Evolutionary conservation across 208 protist genomes (phyloP).

Genomic region (Polymyxa betae): DNA sequence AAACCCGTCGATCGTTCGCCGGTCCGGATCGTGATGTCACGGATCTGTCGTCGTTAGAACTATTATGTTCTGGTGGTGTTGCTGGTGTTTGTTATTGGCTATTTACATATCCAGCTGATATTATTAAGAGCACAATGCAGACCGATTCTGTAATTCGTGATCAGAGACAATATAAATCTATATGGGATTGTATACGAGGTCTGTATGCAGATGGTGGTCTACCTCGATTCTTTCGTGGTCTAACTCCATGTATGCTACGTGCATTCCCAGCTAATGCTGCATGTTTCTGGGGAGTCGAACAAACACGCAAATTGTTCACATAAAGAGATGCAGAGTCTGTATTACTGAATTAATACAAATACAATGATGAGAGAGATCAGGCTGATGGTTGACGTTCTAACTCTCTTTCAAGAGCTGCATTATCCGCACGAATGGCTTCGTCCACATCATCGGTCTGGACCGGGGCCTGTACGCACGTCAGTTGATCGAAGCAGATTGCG

Average conservation of each 20-base stretch:
- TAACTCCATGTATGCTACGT: conserved; percentile 13
- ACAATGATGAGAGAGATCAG: background rate
- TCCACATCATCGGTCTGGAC: background rate
- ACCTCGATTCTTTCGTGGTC: conserved; percentile 14
- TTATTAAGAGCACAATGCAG: conserved; percentile 39
- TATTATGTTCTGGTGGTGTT: conserved; percentile 42
- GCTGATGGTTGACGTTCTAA: background rate
- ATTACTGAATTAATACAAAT: background rate
- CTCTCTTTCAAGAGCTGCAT: conserved; percentile 22
- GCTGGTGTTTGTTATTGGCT: conserved; percentile 50
- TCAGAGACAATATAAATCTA: background rate
- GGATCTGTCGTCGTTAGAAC: background rate
- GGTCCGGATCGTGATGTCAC: background rate
- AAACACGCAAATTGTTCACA: background rate
- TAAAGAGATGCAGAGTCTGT: background rate
- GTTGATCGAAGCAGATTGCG: background rate
- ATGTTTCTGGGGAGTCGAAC: conserved; percentile 43
- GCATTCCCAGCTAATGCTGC: conserved; percentile 36
- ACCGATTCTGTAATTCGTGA: background rate
- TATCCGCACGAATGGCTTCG: background rate
- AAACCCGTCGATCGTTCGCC: background rate
- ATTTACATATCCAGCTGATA: conserved; percentile 43
- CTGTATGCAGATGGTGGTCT: background rate
- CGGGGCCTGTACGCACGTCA: background rate
- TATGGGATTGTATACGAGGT: background rate